Percentiles rank a stretch among this genome's conserved stretches.
These are phyloP conservation scores for Aaosphaeria arxii DNA, from an alignment of 2,329 filamentous ascomycete genomes.

Conservation along the genomic window DNA sequence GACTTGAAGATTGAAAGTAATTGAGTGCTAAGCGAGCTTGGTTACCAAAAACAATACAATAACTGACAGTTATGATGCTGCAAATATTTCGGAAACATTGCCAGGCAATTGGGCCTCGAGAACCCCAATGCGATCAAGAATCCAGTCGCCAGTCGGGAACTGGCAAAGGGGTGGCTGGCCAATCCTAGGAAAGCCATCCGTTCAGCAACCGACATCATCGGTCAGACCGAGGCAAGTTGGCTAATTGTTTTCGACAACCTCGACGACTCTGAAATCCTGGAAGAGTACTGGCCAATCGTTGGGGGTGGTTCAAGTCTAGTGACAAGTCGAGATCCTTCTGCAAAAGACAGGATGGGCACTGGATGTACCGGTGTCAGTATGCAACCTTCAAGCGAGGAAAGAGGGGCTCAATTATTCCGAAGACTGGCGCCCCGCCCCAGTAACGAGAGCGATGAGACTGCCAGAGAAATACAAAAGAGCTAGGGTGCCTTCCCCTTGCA, in stretches of 20 bases:
- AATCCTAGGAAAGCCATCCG: constrained; percentile 4
- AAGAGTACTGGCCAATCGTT: constrained; percentile 8
- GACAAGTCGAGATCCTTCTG: constrained; percentile 6
- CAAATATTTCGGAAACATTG: not conserved
- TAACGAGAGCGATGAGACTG: too few relatives aligned
- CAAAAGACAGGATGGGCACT: not conserved
- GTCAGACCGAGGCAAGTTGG: constrained; percentile 3
- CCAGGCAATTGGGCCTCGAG: constrained; percentile 3
- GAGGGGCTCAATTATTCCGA: too few relatives aligned
- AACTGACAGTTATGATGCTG: too few relatives aligned
- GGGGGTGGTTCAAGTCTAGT: constrained; percentile 8
- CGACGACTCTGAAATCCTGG: constrained; percentile 6
- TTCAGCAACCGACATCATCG: not conserved
- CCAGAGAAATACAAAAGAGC: not conserved
- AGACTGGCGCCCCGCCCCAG: too few relatives aligned
- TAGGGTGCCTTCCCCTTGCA: constrained; percentile 9
- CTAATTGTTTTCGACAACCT: constrained; percentile 13
- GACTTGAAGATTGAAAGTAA: constrained; percentile 2
- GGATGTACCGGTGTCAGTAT: too few relatives aligned
- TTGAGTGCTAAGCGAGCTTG: too few relatives aligned
- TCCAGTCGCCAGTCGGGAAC: constrained; percentile 5
- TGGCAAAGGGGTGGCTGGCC: constrained; percentile 11
- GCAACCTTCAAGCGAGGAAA: too few relatives aligned
- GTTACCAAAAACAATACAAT: too few relatives aligned
- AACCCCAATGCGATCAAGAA: constrained; percentile 5